These are phyloP conservation scores for Mycogone perniciosa DNA, from an alignment of 2,329 filamentous ascomycete genomes.

Conservation along the genomic window DNA sequence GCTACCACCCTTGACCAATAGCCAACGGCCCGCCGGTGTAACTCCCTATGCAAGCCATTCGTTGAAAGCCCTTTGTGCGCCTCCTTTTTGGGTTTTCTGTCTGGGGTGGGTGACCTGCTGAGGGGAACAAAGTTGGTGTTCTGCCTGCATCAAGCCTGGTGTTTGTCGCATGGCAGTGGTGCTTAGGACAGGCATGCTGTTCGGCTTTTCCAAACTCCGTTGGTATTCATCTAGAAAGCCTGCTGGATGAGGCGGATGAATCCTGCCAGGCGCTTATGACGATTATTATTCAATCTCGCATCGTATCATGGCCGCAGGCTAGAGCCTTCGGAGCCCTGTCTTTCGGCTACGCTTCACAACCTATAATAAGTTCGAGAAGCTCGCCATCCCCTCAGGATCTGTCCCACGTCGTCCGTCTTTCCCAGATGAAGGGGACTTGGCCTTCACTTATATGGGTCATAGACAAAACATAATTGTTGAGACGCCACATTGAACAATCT, in stretches of 20 bases:
- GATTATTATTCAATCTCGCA: too few species aligned
- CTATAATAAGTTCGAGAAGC: neutral
- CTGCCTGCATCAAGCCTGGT: slow-evolving; percentile 7
- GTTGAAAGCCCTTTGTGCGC: slow-evolving; percentile 1
- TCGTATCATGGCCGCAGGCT: too few species aligned
- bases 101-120: neutral
- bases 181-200: neutral
- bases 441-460: neutral
- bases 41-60: neutral
- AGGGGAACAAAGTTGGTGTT: slow-evolving; percentile 8
- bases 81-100: slow-evolving; percentile 1
- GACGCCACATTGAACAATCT: slow-evolving; percentile 3
- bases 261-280: neutral
- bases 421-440: neutral
- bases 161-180: slow-evolving; percentile 1
- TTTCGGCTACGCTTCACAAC: neutral
- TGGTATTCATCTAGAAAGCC: too few species aligned
- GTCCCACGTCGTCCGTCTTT: neutral
- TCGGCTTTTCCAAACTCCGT: too few species aligned
- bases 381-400: neutral
- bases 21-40: neutral
- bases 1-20: slow-evolving; percentile 7
- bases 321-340: too few species aligned
- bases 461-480: neutral
- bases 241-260: neutral